These are phyloP conservation scores for Phialophora tarda DNA, from an alignment of 2,329 filamentous ascomycete species.

Conservation along the genomic window DNA sequence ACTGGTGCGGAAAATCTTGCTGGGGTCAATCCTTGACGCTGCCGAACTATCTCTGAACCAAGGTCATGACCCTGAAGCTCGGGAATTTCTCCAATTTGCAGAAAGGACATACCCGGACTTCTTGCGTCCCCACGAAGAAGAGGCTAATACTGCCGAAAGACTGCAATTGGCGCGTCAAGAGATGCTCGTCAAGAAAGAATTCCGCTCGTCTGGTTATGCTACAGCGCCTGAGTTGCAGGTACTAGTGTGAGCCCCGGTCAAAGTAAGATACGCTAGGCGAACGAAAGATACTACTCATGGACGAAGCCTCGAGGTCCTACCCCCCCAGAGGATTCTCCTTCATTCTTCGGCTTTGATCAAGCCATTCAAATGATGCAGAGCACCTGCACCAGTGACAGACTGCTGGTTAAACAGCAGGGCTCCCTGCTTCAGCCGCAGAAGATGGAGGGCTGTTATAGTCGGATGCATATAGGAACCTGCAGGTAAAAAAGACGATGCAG, in stretches of 20 bases:
- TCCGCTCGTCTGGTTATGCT: constrained; percentile 16
- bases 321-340: not conserved
- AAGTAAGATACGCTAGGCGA: not conserved
- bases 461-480: not conserved
- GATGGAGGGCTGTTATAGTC: not conserved
- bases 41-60: constrained; percentile 48
- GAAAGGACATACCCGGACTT: constrained; percentile 36
- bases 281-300: not conserved
- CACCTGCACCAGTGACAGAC: not conserved
- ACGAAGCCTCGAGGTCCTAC: not conserved
- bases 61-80: constrained; percentile 32
- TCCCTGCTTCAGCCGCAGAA: not conserved
- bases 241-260: constrained; percentile 2
- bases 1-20: constrained; percentile 41
- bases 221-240: constrained; percentile 10
- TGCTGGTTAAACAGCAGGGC: not conserved
- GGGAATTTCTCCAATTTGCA: constrained; percentile 35
- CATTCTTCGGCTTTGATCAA: not conserved
- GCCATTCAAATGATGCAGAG: not conserved
- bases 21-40: constrained; percentile 47
- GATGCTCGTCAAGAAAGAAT: constrained; percentile 18
- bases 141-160: constrained; percentile 19
- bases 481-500: not conserved
- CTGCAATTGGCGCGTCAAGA: constrained; percentile 26
- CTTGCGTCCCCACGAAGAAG: constrained; percentile 18